Evolutionary conservation across 768 basidiomycete genomes (phyloP), one percentile per base, ranked within the genome.

Genomic region (Rubroboletus satanas): DNA sequence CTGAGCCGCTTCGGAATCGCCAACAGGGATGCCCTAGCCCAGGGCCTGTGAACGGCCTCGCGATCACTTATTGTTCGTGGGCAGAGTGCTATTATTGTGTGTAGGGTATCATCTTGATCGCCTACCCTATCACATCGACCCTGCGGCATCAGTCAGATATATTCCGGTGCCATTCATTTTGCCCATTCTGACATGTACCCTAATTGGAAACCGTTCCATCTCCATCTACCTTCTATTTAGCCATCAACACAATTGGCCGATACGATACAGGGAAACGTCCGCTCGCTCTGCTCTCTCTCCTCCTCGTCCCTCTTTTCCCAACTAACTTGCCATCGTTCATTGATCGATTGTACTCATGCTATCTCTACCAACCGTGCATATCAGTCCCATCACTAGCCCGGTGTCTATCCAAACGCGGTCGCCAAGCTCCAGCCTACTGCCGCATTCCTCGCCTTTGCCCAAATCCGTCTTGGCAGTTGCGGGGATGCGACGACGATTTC

Each of bases 121-220:
- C 60, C 63, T 67, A 71, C 71, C 71, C 69, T 72, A 71, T 71
- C 70, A 71, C 61, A 58, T 43, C 69, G 70, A 71, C 70, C 69
- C 69, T 70, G 66, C 52, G 47, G 45, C 62, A 69, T 69, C 67
- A 69, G 61, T 58, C 60, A 18, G 9, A 26, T 26, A 64, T 65
- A 69, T 69, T 69, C 62, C 67, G 67, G 63, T 65, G 59, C 51
- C 58, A 42, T 69, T 61, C 61, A 68, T 66, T 61, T 58, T 55
- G 48, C 14, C 21, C 56, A 52, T 64, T 56, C 31, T 45, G 31
- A 15, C 53, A 33, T 5, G 23, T 26, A 9, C 63, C 54, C 53
- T 36, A 62, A 57, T 60, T 66, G 65, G 66, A 56, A 58, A 60
- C n/a, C 11, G 46, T 66, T 43, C 58, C 57, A 51, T 65, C 47